Evolutionary conservation across 352 stramenopile species (phyloP).

Genomic region (Stramenopiles sp.): DNA sequence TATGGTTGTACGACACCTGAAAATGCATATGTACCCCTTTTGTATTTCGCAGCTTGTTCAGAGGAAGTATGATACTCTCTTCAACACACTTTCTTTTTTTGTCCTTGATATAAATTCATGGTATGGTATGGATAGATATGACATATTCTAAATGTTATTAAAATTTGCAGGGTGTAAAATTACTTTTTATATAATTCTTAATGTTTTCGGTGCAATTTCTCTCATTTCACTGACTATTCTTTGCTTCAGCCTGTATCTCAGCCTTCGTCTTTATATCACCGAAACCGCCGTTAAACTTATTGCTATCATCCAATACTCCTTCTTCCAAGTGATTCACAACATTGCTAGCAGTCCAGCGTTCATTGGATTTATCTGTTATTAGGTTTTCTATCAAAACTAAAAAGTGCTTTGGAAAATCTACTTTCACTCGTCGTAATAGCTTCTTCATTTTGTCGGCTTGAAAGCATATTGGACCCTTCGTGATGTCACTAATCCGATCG

Average conservation of each 20-base stretch:
- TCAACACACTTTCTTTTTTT: too few species aligned
- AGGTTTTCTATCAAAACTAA: neutral
- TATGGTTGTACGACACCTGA: too few species aligned
- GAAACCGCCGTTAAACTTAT: neutral
- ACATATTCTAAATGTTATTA: too few species aligned
- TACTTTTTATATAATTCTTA: too few species aligned
- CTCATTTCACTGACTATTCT: neutral
- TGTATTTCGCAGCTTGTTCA: too few species aligned
- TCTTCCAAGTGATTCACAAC: neutral
- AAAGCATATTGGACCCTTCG: neutral
- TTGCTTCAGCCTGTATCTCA: neutral
- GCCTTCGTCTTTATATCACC: neutral
- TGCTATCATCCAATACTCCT: neutral
- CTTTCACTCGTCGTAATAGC: neutral
- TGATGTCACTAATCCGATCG: neutral
- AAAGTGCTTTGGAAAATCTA: neutral
- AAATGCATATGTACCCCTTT: too few species aligned
- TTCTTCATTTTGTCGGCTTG: neutral
- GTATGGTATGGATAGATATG: too few species aligned
- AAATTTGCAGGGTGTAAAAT: too few species aligned
- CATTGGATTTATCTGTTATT: neutral
- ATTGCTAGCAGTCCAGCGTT: neutral
- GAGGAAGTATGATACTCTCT: too few species aligned
- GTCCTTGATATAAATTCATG: too few species aligned
- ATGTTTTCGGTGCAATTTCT: too few species aligned